Conservation (phyloP, 225 moss, liverwort and hornwort species). For the Marchantia paleacea region DNA sequence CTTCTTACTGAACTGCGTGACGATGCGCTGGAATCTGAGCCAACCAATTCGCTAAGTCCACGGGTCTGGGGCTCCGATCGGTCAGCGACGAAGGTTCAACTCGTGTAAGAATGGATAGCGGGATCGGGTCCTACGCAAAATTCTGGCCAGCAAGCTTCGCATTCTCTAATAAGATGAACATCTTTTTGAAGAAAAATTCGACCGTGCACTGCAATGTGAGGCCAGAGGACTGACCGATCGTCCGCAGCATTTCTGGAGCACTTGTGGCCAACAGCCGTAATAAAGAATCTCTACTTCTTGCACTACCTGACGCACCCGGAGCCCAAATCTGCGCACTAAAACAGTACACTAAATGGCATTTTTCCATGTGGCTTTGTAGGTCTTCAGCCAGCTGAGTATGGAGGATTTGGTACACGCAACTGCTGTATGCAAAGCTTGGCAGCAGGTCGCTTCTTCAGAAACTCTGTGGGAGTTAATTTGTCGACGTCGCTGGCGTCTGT, state of each 20-base stretch:
- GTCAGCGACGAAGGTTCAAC: too few relatives aligned
- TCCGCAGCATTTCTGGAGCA: not conserved
- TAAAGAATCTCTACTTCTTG: not conserved
- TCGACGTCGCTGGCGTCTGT: constrained; percentile 55
- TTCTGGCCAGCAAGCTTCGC: too few relatives aligned
- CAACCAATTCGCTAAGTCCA: not conserved
- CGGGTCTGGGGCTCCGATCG: too few relatives aligned
- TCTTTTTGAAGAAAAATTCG: too few relatives aligned
- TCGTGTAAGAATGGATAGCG: too few relatives aligned
- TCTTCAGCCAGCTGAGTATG: constrained; percentile 53
- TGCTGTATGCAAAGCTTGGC: constrained; percentile 56
- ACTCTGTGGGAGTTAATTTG: constrained; percentile 55
- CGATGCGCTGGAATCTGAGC: not conserved
- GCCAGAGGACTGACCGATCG: not conserved
- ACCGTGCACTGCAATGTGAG: not conserved
- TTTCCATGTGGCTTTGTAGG: constrained; percentile 30
- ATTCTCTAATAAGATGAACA: too few relatives aligned
- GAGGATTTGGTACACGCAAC: constrained; percentile 49
- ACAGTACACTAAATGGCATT: not conserved
- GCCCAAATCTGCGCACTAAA: too few relatives aligned
- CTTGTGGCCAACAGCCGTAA: too few relatives aligned
- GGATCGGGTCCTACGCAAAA: too few relatives aligned
- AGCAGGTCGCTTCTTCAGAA: constrained; percentile 51
- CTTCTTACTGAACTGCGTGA: not conserved
- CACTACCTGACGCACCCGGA: not conserved